Conservation (phyloP, 371 early-diverging fungal genomes). For the Fennellomyces sp. region DNA sequence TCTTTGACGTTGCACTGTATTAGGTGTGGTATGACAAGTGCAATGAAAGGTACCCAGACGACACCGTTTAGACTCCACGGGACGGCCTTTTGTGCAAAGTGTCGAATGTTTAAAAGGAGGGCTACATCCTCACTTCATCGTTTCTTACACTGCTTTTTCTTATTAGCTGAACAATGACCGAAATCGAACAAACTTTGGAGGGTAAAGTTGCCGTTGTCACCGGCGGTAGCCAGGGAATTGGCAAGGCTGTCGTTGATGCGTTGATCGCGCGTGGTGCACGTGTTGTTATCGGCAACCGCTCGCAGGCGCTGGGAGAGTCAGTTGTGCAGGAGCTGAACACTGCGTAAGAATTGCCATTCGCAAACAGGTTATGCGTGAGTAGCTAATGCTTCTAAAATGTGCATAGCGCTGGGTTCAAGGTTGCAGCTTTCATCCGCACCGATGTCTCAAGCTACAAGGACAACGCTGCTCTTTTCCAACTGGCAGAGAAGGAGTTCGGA, state of each 20-base stretch:
- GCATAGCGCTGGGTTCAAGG: conserved; percentile 13
- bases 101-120: too few species aligned
- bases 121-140: too few species aligned
- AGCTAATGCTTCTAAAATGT: too few species aligned
- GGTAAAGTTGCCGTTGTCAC: conserved; percentile 72
- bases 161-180: too few species aligned
- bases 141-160: too few species aligned
- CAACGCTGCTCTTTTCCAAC: conserved; percentile 40
- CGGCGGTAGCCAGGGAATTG: conserved; percentile 67
- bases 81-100: too few species aligned
- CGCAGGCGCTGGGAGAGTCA: conserved; percentile 39
- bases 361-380: too few species aligned
- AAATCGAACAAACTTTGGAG: conserved; percentile 1
- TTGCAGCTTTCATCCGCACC: conserved; percentile 45
- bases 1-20: too few species aligned
- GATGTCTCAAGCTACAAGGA: conserved; percentile 58
- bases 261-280: conserved; percentile 56
- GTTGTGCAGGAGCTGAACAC: conserved; percentile 41
- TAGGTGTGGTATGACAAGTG: too few species aligned
- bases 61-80: too few species aligned
- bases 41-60: too few species aligned
- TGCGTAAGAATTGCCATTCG: conserved; percentile 15
- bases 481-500: conserved; percentile 57
- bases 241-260: conserved; percentile 55
- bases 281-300: conserved; percentile 65